Base-by-base conservation (phyloP, 2,329 filamentous ascomycete species). In the Podosphaera xanthii region DNA sequence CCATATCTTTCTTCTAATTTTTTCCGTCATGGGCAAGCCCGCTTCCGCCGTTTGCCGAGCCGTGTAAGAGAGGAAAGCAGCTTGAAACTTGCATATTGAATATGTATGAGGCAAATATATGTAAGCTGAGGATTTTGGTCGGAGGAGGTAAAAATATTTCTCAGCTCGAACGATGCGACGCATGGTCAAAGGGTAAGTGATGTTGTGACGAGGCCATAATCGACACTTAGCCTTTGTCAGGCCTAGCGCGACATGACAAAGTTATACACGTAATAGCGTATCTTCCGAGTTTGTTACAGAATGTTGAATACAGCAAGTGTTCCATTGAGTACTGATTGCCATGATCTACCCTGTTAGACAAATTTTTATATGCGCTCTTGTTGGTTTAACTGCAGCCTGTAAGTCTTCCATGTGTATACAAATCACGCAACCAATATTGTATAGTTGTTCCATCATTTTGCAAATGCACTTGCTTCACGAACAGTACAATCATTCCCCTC, bases 381-480 rank as follows among this genome's bases (percentile, higher is more conserved):
- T 69, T 10, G 35, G 65, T 58, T 59, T 59, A 22, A 54, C 67
- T 44, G 65, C 65, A 60, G 64, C 61, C 10, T 65, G 69, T 69
- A 62, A 62, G 66, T 64, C 38, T 60, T 12, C 42, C 9, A 10
- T 36, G 30, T 10, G 36, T 42, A 1, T 8, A 36, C 2, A 44
- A 22, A 35, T n/a, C n/a, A 44, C 42, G 7, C 7, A 62, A 60
- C 67, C 68, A 62, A 69, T 63, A 59, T 31, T n/a, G 36, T 42
- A 12, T 65, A 83, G 80, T 77, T 38, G 76, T 79, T 50, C 80
- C 79, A 22, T 79, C 77, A 1, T 84, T 83, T 69, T 84, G 81
- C 74, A 84, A 84, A 75, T 84, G 81, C 72, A 83, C 79, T 64
- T 84, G 81, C 72, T 82, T 82, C 72, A 79, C 78, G 65, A 83